phyloP scores from a whole-genome alignment of 176 grass and related monocot genomes.

The Oryza nivara region DNA sequence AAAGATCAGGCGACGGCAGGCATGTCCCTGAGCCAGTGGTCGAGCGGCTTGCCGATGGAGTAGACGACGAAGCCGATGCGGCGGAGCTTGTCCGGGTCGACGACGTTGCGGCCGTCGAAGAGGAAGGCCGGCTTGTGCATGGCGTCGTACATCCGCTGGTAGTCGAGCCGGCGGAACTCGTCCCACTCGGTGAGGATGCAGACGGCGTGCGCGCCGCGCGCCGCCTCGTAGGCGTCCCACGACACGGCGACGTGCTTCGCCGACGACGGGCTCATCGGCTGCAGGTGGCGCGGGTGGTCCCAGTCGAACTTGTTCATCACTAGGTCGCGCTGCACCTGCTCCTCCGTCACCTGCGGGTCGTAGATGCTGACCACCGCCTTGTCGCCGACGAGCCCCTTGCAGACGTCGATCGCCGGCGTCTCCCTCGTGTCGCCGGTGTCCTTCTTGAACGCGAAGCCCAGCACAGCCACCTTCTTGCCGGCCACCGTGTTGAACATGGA shows the following conservation, averaged over 20 bases:
- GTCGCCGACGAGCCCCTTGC: constrained; percentile 48
- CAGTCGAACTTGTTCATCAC: constrained; percentile 83
- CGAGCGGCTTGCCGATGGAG: constrained; percentile 49
- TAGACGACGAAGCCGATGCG: constrained; percentile 54
- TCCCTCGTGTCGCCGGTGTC: constrained; percentile 49
- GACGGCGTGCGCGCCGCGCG: constrained; percentile 42
- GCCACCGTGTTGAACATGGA: constrained; percentile 62
- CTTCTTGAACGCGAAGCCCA: constrained; percentile 57
- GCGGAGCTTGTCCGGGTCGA: constrained; percentile 45
- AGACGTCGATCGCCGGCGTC: constrained; percentile 56
- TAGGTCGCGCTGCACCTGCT: constrained; percentile 72
- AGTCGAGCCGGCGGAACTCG: constrained; percentile 50
- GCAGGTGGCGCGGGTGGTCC: constrained; percentile 81
- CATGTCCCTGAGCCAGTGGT: neutral
- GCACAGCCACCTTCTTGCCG: constrained; percentile 49
- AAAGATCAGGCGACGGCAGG: neutral
- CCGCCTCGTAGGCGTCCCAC: constrained; percentile 50
- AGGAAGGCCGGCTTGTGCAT: constrained; percentile 68
- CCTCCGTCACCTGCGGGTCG: constrained; percentile 75
- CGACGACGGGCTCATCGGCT: constrained; percentile 52
- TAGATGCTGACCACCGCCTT: constrained; percentile 68
- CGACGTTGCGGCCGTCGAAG: constrained; percentile 59
- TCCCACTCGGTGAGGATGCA: constrained; percentile 69
- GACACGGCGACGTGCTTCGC: constrained; percentile 28
- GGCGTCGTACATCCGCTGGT: constrained; percentile 44